A percentile compares a stretch with the other conserved stretches of the same genome.
Evolutionary conservation across 139 green algal species (phyloP).

Genomic region (Micractinium conductrix): DNA sequence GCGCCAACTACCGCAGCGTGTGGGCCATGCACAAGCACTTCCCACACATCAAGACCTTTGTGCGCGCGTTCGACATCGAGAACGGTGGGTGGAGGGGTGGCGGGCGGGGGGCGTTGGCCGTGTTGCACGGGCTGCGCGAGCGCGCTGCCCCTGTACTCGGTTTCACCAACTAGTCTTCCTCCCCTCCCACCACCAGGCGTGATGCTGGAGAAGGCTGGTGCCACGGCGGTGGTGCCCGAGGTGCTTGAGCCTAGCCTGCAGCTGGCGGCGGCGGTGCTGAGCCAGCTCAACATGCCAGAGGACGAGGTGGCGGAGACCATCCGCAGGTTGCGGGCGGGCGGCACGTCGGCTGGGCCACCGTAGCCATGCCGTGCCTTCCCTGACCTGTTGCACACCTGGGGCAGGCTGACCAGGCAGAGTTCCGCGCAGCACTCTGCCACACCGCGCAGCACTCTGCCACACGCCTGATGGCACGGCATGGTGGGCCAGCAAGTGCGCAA

Average conservation of each 20-base stretch:
- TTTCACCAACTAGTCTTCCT: neutral
- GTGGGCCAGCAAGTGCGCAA: too few species aligned
- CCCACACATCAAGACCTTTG: constrained; percentile 92
- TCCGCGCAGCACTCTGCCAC: too few species aligned
- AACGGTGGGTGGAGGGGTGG: constrained; percentile 56
- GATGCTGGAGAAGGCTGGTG: constrained; percentile 96
- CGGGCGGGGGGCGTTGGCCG: neutral
- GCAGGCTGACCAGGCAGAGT: too few species aligned
- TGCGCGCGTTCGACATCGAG: constrained; percentile 94
- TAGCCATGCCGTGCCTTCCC: too few species aligned
- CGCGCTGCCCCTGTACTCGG: too few species aligned
- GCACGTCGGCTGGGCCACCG: too few species aligned
- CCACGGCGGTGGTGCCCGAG: constrained; percentile 96
- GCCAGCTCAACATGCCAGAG: constrained; percentile 67
- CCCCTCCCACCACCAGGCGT: constrained; percentile 51
- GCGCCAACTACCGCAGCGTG: constrained; percentile 93
- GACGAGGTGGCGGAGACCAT: constrained; percentile 84
- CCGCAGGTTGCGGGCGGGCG: constrained; percentile 75
- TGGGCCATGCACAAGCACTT: constrained; percentile 95
- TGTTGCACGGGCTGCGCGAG: too few species aligned
- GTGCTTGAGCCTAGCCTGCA: constrained; percentile 96
- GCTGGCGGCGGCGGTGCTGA: constrained; percentile 92
- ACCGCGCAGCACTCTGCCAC: too few species aligned
- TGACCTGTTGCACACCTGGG: too few species aligned
- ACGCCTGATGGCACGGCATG: too few species aligned